Evolutionary conservation across 768 basidiomycete species (phyloP).

Genomic region (Russula virescens): DNA sequence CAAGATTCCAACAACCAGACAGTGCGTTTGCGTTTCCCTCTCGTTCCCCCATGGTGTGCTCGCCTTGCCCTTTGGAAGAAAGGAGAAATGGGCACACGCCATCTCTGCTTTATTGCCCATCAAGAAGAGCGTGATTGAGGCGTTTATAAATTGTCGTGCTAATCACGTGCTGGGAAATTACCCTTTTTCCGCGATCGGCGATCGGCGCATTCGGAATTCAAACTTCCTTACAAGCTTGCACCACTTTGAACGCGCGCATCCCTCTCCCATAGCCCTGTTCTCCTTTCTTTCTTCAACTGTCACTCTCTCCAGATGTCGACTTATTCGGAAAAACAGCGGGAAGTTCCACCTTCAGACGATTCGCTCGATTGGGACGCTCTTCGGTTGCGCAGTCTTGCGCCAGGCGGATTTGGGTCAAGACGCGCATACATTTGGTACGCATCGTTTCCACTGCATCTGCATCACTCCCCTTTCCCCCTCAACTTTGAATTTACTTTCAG

Average conservation of each 20-base stretch:
- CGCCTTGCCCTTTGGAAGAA: neutral
- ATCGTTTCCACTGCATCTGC: slow-evolving; percentile 2
- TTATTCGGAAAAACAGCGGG: neutral
- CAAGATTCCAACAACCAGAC: neutral
- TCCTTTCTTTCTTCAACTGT: no score
- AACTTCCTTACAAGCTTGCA: neutral
- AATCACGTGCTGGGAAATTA: slow-evolving; percentile 13
- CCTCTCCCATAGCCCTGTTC: neutral
- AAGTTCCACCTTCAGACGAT: neutral
- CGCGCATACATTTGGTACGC: slow-evolving; percentile 53
- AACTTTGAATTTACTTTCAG: slow-evolving; percentile 32
- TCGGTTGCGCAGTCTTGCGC: slow-evolving; percentile 43
- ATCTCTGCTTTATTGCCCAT: neutral
- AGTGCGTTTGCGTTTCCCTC: no score
- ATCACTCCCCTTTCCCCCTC: slow-evolving; percentile 14
- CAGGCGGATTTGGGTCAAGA: slow-evolving; percentile 59
- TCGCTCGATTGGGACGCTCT: slow-evolving; percentile 42
- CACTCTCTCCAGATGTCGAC: neutral
- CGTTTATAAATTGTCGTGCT: no score
- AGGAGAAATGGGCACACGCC: neutral
- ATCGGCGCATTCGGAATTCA: slow-evolving; percentile 6
- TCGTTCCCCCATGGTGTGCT: neutral
- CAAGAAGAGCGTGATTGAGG: slow-evolving; percentile 3
- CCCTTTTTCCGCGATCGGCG: neutral
- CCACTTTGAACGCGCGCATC: no score